phyloP scores from a whole-genome alignment of 768 basidiomycete genomes.

The Lactarius pseudohatsudake region DNA sequence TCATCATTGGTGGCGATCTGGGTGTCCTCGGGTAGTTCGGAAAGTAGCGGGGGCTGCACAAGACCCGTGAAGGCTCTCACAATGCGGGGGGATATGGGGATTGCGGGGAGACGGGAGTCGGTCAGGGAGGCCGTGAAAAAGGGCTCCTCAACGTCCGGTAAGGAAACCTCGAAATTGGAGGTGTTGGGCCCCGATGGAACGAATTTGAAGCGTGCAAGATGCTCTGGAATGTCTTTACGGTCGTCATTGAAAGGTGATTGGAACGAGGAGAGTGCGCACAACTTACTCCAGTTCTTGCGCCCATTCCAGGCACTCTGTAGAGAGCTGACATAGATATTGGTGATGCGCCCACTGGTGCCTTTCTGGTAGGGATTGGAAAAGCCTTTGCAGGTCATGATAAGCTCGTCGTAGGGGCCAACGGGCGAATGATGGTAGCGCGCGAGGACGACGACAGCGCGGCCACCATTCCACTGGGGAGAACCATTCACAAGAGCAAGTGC shows the following conservation, averaged over 20 bases:
- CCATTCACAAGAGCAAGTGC: conserved; percentile 21
- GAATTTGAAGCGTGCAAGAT: conserved; percentile 23
- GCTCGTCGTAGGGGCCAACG: conserved; percentile 28
- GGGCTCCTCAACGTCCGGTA: conserved; percentile 13
- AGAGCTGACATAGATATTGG: conserved; percentile 24
- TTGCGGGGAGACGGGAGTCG: conserved; percentile 19
- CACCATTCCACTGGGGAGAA: conserved; percentile 19
- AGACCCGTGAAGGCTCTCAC: conserved; percentile 6
- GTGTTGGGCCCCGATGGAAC: not conserved
- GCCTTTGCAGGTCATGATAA: not conserved
- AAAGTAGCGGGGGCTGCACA: conserved; percentile 20
- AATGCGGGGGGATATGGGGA: conserved; percentile 15
- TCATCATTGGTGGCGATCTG: not conserved
- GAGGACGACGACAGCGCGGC: conserved; percentile 3
- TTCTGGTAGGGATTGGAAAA: conserved; percentile 14
- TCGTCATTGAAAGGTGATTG: not conserved
- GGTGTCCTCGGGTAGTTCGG: not conserved
- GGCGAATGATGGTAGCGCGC: conserved; percentile 23
- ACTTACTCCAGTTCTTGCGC: conserved; percentile 25
- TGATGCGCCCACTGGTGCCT: conserved; percentile 12
- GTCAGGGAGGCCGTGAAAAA: conserved; percentile 25
- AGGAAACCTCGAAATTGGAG: conserved; percentile 1
- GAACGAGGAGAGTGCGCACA: not conserved
- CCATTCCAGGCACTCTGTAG: conserved; percentile 19
- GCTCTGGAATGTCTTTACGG: conserved; percentile 21